Conservation (phyloP, 345 rosid genomes). For the Durio zibethinus region DNA sequence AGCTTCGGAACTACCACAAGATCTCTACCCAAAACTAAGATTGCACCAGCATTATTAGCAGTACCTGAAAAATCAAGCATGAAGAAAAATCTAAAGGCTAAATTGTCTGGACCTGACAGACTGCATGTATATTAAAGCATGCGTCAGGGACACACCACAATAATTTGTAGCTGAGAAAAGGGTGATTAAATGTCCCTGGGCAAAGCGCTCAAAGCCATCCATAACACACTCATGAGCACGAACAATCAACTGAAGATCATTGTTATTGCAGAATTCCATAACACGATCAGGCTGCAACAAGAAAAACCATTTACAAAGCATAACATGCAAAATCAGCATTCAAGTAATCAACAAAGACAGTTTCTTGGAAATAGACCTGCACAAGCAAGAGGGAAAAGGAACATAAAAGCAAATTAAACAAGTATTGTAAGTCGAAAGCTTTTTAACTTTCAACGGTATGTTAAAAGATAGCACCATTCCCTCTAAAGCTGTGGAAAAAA, state of each 20-base stretch:
- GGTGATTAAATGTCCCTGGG: slow-evolving; percentile 94
- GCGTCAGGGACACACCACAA: slow-evolving; percentile 53
- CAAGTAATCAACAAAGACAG: background rate
- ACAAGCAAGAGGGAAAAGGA: background rate
- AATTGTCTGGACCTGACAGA: background rate
- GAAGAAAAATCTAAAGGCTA: slow-evolving; percentile 3
- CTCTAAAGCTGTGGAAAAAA: background rate
- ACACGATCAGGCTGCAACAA: slow-evolving; percentile 92
- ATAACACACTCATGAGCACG: slow-evolving; percentile 99
- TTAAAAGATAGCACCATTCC: background rate
- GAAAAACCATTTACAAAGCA: slow-evolving; percentile 18
- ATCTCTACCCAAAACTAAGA: slow-evolving; percentile 96
- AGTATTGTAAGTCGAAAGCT: background rate
- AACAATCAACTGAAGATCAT: slow-evolving; percentile 94
- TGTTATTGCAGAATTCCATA: slow-evolving; percentile 97
- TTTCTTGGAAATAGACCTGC: background rate
- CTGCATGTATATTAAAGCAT: background rate
- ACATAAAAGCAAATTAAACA: slow-evolving; percentile 5
- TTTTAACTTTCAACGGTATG: background rate
- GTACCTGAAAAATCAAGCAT: slow-evolving; percentile 53
- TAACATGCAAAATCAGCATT: background rate
- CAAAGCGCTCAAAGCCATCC: slow-evolving; percentile 99
- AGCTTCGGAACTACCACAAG: slow-evolving; percentile 96
- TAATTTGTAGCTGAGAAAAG: slow-evolving; percentile 97
- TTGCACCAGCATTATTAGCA: slow-evolving; percentile 98